Conservation (phyloP, 73 alveolate species). For the Paramecium bursaria region DNA sequence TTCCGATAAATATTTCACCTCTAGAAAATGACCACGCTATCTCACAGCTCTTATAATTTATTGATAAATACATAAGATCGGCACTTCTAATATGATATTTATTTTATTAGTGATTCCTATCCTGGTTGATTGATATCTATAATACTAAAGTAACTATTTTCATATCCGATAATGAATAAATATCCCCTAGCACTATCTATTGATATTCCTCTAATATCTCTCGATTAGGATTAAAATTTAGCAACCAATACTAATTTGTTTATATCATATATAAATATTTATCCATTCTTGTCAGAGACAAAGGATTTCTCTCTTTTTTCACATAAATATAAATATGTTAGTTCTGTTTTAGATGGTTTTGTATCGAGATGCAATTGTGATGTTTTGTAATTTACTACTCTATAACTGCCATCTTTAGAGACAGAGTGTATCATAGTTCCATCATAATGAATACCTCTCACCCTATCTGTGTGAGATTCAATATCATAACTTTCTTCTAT, state of each 20-base stretch:
- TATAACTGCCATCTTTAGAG: not conserved
- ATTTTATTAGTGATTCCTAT: not conserved
- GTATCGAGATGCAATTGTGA: not conserved
- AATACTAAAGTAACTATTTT: not conserved
- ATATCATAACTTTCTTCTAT: not conserved
- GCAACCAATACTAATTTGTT: not conserved
- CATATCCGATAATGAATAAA: not conserved
- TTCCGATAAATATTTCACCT: constrained; percentile 2
- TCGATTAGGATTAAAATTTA: not conserved
- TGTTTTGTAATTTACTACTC: not conserved
- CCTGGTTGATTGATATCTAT: not conserved
- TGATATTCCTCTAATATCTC: not conserved
- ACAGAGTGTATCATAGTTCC: not conserved
- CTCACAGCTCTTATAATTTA: constrained; percentile 47
- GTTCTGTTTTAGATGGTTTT: not conserved
- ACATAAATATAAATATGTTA: too few species aligned
- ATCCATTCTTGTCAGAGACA: not conserved
- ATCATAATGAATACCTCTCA: not conserved
- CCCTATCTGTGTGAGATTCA: constrained; percentile 11
- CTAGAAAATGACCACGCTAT: constrained; percentile 3
- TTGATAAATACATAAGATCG: not conserved
- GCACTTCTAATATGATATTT: not conserved
- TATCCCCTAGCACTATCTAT: constrained; percentile 5
- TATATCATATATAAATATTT: not conserved
- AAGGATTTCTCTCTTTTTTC: not conserved